These are phyloP conservation scores for Ramularia endophylla DNA, from an alignment of 2,329 filamentous ascomycete genomes.

Conservation along the genomic window DNA sequence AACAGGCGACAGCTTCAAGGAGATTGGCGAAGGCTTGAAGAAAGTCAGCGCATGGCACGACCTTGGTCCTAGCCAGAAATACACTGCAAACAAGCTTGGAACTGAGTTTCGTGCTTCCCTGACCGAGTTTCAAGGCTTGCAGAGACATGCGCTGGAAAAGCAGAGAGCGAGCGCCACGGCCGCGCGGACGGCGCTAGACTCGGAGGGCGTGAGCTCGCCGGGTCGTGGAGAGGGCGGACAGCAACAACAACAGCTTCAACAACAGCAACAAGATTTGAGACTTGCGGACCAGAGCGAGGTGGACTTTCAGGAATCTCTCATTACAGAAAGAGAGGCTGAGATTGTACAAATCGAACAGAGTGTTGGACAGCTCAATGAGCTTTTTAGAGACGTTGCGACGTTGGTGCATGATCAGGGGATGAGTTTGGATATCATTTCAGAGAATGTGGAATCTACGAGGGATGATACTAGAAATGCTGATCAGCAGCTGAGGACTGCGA, in stretches of 20 bases:
- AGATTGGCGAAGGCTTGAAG: slow-evolving; percentile 90
- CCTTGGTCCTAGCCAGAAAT: slow-evolving; percentile 81
- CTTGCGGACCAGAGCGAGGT: slow-evolving; percentile 90
- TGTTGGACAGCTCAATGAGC: slow-evolving; percentile 89
- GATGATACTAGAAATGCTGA: slow-evolving; percentile 81
- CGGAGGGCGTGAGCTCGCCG: slow-evolving; percentile 33
- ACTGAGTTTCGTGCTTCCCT: slow-evolving; percentile 87
- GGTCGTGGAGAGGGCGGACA: slow-evolving; percentile 45
- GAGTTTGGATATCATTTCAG: slow-evolving; percentile 76
- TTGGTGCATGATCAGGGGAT: slow-evolving; percentile 94
- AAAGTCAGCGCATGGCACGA: slow-evolving; percentile 69
- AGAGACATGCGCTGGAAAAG: slow-evolving; percentile 84
- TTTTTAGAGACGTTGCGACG: slow-evolving; percentile 96
- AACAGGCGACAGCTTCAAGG: slow-evolving; percentile 78
- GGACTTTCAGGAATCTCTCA: slow-evolving; percentile 93
- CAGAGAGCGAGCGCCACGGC: slow-evolving; percentile 81
- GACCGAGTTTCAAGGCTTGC: slow-evolving; percentile 86
- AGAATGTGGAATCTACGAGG: slow-evolving; percentile 78
- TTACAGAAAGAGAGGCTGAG: slow-evolving; percentile 92
- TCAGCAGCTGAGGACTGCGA: slow-evolving; percentile 75
- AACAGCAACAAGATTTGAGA: slow-evolving; percentile 64
- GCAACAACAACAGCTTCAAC: slow-evolving; percentile 43
- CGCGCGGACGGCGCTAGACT: slow-evolving; percentile 67
- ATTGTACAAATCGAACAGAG: slow-evolving; percentile 97
- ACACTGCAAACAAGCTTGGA: slow-evolving; percentile 90